phyloP scores from a whole-genome alignment of 2,329 filamentous ascomycete genomes.

The Sclerotinia subarctica region DNA sequence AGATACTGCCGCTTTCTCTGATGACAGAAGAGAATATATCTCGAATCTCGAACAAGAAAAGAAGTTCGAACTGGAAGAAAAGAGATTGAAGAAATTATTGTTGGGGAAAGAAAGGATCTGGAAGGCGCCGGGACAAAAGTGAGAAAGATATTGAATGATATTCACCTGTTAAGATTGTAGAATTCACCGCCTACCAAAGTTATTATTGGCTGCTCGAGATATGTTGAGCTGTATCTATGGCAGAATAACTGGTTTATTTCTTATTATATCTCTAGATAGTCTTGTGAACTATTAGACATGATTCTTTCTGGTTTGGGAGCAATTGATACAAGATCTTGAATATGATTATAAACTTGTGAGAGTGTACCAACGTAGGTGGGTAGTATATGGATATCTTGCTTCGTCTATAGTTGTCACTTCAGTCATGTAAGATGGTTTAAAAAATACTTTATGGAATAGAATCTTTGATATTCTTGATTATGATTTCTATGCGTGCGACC shows the following conservation, averaged over 20 bases:
- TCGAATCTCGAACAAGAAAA: neutral
- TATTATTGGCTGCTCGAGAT: neutral
- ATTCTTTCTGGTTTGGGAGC: neutral
- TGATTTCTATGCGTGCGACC: neutral
- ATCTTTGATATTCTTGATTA: neutral
- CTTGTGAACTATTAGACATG: neutral
- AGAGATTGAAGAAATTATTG: neutral
- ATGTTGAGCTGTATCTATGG: neutral
- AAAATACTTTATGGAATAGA: neutral
- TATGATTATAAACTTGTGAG: neutral
- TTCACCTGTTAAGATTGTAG: neutral
- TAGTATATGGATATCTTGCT: fast-evolving
- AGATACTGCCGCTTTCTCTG: neutral
- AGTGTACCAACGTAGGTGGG: neutral
- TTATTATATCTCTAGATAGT: neutral
- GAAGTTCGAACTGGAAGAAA: slow-evolving; percentile 2
- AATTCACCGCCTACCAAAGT: neutral
- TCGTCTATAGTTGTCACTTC: neutral
- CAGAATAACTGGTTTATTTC: neutral
- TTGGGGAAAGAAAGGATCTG: neutral
- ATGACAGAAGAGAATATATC: neutral
- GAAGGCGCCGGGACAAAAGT: neutral
- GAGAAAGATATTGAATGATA: neutral
- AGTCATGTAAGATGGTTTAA: neutral
- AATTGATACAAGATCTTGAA: neutral